phyloP scores from a whole-genome alignment of 306 rosid genomes.

The Hippophae rhamnoides region DNA sequence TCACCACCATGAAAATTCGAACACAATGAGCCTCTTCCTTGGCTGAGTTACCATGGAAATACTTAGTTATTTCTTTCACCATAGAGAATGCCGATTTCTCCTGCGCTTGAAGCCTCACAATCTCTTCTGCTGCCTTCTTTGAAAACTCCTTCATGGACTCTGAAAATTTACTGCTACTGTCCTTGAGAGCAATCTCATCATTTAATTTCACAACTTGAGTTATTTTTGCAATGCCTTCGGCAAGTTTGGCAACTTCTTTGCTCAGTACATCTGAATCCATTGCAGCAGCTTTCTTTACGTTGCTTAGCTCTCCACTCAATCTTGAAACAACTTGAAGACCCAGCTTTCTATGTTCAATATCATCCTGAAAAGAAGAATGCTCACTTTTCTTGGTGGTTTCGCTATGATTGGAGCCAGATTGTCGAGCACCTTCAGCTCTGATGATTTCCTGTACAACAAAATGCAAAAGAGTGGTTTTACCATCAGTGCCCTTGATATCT shows the following conservation, averaged over 20 bases:
- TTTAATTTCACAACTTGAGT: conserved; percentile 41
- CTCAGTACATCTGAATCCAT: conserved; percentile 71
- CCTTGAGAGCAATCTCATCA: conserved; percentile 41
- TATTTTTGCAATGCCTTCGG: conserved; percentile 52
- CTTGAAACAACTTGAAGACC: conserved; percentile 89
- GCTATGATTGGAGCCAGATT: conserved; percentile 31
- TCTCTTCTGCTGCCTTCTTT: conserved; percentile 57
- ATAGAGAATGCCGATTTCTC: conserved; percentile 43
- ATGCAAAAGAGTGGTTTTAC: conserved; percentile 78
- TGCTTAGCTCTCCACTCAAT: conserved; percentile 75
- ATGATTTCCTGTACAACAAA: conserved; percentile 84
- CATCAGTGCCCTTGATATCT: conserved; percentile 73
- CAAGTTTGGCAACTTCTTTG: conserved; percentile 57
- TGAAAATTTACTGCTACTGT: conserved; percentile 38
- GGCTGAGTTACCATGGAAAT: conserved; percentile 77
- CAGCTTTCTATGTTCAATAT: conserved; percentile 53
- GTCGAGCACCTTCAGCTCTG: conserved; percentile 64
- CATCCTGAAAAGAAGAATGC: conserved; percentile 47
- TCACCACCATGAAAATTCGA: conserved; percentile 67
- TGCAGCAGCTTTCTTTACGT: conserved; percentile 75
- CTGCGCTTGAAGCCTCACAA: conserved; percentile 39
- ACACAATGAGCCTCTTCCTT: conserved; percentile 86
- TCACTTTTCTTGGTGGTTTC: conserved; percentile 21
- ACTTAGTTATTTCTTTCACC: conserved; percentile 77
- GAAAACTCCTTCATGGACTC: conserved; percentile 59